Evolutionary conservation across 2,329 filamentous ascomycete species (phyloP), one percentile per base, ranked within the genome.

Genomic region (Pseudocercospora crystallina): DNA sequence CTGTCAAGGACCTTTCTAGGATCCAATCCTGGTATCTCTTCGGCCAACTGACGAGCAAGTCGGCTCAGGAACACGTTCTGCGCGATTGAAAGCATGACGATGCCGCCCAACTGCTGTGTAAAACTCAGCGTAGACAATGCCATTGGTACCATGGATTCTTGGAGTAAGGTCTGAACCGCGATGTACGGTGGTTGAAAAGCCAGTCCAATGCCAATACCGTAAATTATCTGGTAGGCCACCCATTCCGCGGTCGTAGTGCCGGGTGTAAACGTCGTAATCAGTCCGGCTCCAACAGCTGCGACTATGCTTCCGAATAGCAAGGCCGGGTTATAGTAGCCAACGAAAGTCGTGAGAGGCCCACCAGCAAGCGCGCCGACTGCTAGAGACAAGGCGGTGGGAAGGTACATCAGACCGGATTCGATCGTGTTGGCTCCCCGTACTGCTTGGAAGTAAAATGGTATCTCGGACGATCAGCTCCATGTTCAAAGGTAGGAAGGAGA

Each of bases 161-260:
- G 20, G 7, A 60, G 30, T 14, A 52, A 39, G 5, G 54, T 51
- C 41, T 60, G 58, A 14, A 43, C 58, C 13, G 48, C 52, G 15
- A 68, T 65, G 44, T 67, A 63, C 20, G 67, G 65, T 14, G 65
- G 61, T 46, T 69, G 67, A 8, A 68, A 58, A 30, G 57, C 58
- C 14, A 60, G 45, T 8, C 66, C 68, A 8, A 60, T 51, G 12
- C 65, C 68, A 13, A 58, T 14, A 17, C 65, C 68, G 8, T 58
- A 53, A 10, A 69, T 40, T 34, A 69, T 62, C 43, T 70, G 67
- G 43, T 64, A 70, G 3, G 60, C 62, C 38, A 70, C 66, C 63
- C 66, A 69, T 10, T 53, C 49, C 4, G 54, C 61, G 1, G 59
- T 39, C 5, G 54, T 46, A 3, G 63, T 65, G 46, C 62, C 9